phyloP scores from a whole-genome alignment of 495 filamentous ascomycete genomes.

The Amniculicola lignicola region DNA sequence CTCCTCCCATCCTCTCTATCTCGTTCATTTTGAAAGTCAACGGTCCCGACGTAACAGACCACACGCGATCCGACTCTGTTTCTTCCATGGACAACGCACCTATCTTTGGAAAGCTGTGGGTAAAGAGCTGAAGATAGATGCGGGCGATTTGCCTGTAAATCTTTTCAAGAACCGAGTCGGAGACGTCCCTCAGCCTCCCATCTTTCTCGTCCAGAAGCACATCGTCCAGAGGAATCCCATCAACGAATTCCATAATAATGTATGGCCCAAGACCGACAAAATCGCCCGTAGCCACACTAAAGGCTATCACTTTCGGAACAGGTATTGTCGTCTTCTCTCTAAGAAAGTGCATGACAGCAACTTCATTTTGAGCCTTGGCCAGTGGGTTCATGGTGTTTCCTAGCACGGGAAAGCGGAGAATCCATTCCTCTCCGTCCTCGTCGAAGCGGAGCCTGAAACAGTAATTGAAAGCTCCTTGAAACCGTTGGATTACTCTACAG shows the following conservation, averaged over 20 bases:
- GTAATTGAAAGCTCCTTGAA: too few species aligned
- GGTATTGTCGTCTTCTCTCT: conserved; percentile 9
- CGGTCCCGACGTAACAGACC: conserved; percentile 5
- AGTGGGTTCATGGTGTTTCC: too few species aligned
- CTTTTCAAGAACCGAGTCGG: not conserved
- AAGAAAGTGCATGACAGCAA: conserved; percentile 9
- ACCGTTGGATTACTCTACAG: too few species aligned
- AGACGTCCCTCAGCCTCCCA: too few species aligned
- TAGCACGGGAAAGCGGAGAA: too few species aligned
- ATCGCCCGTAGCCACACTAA: not conserved
- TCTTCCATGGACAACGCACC: not conserved
- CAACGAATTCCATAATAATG: conserved; percentile 14
- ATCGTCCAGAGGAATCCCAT: not conserved
- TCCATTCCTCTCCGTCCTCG: too few species aligned
- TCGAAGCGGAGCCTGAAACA: too few species aligned
- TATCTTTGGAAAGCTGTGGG: conserved; percentile 2
- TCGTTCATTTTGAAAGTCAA: conserved; percentile 18
- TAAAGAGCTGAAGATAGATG: conserved; percentile 5
- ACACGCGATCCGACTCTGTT: conserved; percentile 8
- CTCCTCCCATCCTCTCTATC: conserved; percentile 6
- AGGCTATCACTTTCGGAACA: conserved; percentile 3
- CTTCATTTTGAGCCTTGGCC: conserved; percentile 11
- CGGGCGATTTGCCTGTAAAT: conserved; percentile 10
- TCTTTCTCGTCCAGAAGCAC: conserved; percentile 2
- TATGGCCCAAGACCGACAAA: conserved; percentile 2